A percentile compares a stretch with the other conserved stretches of the same genome.
These are phyloP conservation scores for Microthlaspi erraticum DNA, from an alignment of 345 rosid genomes.

Conservation along the genomic window DNA sequence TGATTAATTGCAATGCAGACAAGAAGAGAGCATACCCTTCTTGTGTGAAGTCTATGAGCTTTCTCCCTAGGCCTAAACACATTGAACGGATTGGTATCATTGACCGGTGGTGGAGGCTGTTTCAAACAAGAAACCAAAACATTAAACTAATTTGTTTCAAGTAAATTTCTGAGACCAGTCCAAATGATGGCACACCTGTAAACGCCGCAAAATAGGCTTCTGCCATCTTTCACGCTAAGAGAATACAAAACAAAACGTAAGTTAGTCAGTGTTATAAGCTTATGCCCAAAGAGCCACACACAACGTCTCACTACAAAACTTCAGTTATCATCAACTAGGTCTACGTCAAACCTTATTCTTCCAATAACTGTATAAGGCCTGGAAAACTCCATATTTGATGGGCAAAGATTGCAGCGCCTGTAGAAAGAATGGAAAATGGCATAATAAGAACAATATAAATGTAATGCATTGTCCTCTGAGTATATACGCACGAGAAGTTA, in stretches of 20 bases:
- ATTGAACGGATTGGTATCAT: constrained; percentile 89
- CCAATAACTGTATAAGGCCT: constrained; percentile 82
- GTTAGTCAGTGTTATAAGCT: neutral
- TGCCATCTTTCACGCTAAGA: constrained; percentile 94
- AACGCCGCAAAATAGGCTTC: constrained; percentile 90
- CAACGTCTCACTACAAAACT: neutral
- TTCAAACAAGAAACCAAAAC: constrained; percentile 32
- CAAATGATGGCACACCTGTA: constrained; percentile 65
- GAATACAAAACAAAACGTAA: constrained; percentile 6
- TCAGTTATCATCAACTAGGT: neutral
- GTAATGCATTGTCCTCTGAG: neutral
- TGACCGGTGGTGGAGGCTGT: constrained; percentile 97
- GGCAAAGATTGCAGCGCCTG: constrained; percentile 79
- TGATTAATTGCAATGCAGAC: constrained; percentile 5
- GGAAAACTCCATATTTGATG: constrained; percentile 64
- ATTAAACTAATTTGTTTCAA: neutral
- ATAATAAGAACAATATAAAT: constrained; percentile 18
- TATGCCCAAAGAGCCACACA: constrained; percentile 10
- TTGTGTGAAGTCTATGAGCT: constrained; percentile 91
- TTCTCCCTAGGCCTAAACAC: constrained; percentile 97
- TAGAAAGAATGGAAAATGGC: constrained; percentile 24
- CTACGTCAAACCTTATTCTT: constrained; percentile 70
- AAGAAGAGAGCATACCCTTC: constrained; percentile 65
- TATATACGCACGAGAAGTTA: neutral
- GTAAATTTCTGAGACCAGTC: constrained; percentile 24